Conservation (phyloP, 1,284 basidiomycete genomes). For the Cutaneotrichosporon spelunceum region DNA sequence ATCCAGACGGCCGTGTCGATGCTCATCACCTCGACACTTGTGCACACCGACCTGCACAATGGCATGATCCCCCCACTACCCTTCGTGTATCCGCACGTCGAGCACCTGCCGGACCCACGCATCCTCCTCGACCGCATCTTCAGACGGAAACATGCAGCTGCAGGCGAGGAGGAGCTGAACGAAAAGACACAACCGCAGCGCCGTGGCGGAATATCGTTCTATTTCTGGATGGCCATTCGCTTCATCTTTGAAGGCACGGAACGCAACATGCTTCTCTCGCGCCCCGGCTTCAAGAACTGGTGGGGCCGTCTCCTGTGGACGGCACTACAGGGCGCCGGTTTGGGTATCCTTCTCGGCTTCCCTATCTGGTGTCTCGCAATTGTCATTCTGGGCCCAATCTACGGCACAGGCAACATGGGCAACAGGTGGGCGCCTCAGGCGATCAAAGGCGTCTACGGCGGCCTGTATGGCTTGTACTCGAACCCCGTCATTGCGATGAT, state of each 20-base stretch:
- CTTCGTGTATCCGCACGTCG: slow-evolving; percentile 52
- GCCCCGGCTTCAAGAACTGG: slow-evolving; percentile 28
- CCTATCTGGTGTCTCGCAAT: slow-evolving; percentile 49
- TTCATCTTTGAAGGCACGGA: slow-evolving; percentile 53
- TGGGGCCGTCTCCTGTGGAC: slow-evolving; percentile 44
- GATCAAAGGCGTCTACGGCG: slow-evolving; percentile 50
- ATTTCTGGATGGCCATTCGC: slow-evolving; percentile 46
- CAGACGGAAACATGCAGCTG: slow-evolving; percentile 11
- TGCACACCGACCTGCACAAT: slow-evolving; percentile 51
- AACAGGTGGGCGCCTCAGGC: slow-evolving; percentile 49
- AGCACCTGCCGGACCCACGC: slow-evolving; percentile 48
- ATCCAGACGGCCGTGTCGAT: slow-evolving; percentile 48
- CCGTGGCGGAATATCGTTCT: slow-evolving; percentile 25
- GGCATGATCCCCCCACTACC: slow-evolving; percentile 43
- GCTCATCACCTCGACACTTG: slow-evolving; percentile 51
- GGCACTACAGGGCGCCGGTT: slow-evolving; percentile 43
- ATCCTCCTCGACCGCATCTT: slow-evolving; percentile 23
- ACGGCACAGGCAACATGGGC: slow-evolving; percentile 43
- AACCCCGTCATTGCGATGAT: slow-evolving; percentile 51
- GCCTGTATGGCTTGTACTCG: slow-evolving; percentile 49
- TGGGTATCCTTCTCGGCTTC: slow-evolving; percentile 49
- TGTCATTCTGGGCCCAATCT: slow-evolving; percentile 50
- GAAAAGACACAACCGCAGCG: slow-evolving; percentile 5
- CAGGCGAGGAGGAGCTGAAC: background rate
- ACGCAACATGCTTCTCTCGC: slow-evolving; percentile 45